A percentile compares a stretch with the other conserved stretches of the same genome.
Evolutionary conservation across 2,329 filamentous ascomycete species (phyloP).

Genomic region (Colletotrichum viniferum): DNA sequence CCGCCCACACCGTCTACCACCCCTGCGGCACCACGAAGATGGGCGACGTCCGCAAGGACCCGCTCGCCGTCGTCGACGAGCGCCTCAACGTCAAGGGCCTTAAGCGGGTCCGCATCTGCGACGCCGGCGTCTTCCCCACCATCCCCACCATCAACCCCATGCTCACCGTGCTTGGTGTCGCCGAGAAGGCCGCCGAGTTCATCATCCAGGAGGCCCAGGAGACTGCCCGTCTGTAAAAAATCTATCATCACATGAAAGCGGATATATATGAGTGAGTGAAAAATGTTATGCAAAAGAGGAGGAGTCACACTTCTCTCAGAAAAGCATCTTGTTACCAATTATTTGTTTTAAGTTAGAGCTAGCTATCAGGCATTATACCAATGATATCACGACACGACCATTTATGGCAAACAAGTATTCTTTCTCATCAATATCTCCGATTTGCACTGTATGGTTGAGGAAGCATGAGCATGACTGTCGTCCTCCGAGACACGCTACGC

Average conservation of each 20-base stretch:
- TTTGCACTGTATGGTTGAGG: not conserved
- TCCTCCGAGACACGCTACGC: not conserved
- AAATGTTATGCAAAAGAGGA: not conserved
- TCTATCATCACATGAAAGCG: not conserved
- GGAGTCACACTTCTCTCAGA: not conserved
- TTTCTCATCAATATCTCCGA: rapidly evolving
- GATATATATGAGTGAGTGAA: not conserved
- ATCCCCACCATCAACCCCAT: constrained; percentile 90
- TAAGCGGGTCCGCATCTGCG: constrained; percentile 39
- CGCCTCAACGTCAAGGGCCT: constrained; percentile 41
- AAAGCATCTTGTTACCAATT: constrained; percentile 10
- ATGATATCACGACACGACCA: constrained; percentile 17
- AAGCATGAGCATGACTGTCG: not conserved
- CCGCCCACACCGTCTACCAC: constrained; percentile 61
- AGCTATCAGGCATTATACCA: constrained; percentile 22
- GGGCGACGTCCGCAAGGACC: constrained; percentile 65
- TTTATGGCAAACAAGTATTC: not conserved
- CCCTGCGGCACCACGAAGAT: constrained; percentile 33
- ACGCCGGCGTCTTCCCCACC: constrained; percentile 78
- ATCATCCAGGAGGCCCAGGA: constrained; percentile 68
- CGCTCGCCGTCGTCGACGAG: constrained; percentile 64
- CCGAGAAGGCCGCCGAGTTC: constrained; percentile 84
- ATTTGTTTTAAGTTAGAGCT: not conserved
- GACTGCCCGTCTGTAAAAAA: constrained; percentile 16
- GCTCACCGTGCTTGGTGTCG: constrained; percentile 84